These are phyloP conservation scores for Fusarium keratoplasticum DNA, from an alignment of 2,329 filamentous ascomycete species.

Conservation along the genomic window DNA sequence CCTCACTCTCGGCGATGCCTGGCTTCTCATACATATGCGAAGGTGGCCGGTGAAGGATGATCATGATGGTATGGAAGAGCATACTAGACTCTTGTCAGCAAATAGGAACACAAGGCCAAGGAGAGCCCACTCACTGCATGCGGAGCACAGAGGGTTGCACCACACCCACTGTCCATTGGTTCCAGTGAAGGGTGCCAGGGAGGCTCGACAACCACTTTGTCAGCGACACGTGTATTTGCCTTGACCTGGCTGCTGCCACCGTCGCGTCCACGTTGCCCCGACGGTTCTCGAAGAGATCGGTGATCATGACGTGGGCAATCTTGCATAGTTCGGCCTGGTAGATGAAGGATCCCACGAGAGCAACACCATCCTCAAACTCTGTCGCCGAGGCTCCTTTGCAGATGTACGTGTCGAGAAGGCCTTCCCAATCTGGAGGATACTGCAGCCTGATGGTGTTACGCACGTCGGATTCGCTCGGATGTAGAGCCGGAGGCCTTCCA, in stretches of 20 bases:
- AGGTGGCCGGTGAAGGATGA: conserved; percentile 62
- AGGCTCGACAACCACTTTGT: conserved; percentile 60
- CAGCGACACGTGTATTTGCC: conserved; percentile 59
- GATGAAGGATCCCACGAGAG: conserved; percentile 58
- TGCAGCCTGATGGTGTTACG: conserved; percentile 60
- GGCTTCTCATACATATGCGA: conserved; percentile 55
- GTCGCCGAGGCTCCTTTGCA: conserved; percentile 56
- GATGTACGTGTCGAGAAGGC: conserved; percentile 61
- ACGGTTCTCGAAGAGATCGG: conserved; percentile 62
- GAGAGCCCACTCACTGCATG: conserved; percentile 54
- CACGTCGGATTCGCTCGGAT: conserved; percentile 62
- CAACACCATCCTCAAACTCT: conserved; percentile 59
- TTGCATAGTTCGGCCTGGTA: conserved; percentile 62
- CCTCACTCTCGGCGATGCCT: conserved; percentile 54
- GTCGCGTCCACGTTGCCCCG: conserved; percentile 54
- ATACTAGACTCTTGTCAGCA: conserved; percentile 48
- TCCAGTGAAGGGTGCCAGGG: conserved; percentile 62
- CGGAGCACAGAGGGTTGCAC: conserved; percentile 60
- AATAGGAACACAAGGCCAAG: neutral
- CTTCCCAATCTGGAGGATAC: conserved; percentile 61
- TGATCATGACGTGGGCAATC: conserved; percentile 62
- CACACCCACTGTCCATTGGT: conserved; percentile 61
- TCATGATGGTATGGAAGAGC: conserved; percentile 63
- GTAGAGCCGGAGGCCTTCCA: conserved; percentile 61
- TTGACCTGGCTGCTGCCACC: conserved; percentile 55